Evolutionary conservation across 345 rosid genomes (phyloP), one percentile per base, ranked within the genome.

Genomic region (Aurinia saxatilis): DNA sequence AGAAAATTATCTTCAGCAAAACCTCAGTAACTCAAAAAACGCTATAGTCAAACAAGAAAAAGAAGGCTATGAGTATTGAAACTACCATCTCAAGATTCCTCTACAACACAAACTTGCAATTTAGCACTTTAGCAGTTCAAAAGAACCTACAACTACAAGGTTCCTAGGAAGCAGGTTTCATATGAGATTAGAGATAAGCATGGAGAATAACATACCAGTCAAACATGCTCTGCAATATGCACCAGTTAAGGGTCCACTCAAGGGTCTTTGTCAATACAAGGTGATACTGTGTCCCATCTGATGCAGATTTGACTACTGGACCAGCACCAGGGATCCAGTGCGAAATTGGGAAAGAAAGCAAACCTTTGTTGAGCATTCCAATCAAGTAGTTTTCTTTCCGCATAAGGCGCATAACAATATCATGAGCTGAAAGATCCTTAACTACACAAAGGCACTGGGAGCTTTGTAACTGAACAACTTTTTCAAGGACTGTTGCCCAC

Each of bases 161-260:
- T 40, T 67, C 36, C 49, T 27, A 7, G 36, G 37, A 45, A 27
- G 55, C 49, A 6, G 14, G 17, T 44, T 45, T 37, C 15, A 19
- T 13, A 54, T 30, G 10, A 62, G 37, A 56, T 21, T 12, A 55
- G 10, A 50, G 34, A 41, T 34, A 10, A 23, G 55, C 14, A 5
- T 36, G 37, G 41, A 50, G 54, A 40, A 66, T 66, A 58, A 17
- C 80, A 59, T 81, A 95, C 99, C 95, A 73, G 61, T 95, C 98
- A 83, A 95, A 90, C 99, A 95, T 90, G 88, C 93, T 88, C 80
- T 95, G 97, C 74, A 95, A 73, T 73, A 95, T 86, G 75, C 98
- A 95, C 98, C 98, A 95, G 79, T 86, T 95, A 48, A 95, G 79
- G 57, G 91, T 90, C 99, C 99, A 95, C 52, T 90, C 96, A 49